Percentiles rank a stretch among this genome's conserved stretches.
Evolutionary conservation across 2,329 filamentous ascomycete species (phyloP).

Genomic region (Scorias spongiosa): DNA sequence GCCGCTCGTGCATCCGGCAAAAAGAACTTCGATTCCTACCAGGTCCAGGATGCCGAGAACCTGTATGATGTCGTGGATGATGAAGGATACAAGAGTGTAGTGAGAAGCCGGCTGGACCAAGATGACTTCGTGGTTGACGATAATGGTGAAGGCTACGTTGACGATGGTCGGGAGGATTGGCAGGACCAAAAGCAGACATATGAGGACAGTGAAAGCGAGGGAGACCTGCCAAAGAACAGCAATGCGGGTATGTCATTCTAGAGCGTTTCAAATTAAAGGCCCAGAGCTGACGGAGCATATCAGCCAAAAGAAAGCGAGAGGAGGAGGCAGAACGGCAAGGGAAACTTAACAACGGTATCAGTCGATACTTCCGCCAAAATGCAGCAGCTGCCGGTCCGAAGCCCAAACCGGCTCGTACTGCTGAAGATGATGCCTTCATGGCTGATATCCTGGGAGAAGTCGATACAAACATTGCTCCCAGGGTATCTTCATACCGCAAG

Average conservation of each 20-base stretch:
- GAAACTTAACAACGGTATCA: slow-evolving; percentile 80
- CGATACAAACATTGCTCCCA: slow-evolving; percentile 55
- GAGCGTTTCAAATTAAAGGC: background rate
- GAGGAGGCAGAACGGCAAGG: slow-evolving; percentile 75
- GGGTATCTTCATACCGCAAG: slow-evolving; percentile 39
- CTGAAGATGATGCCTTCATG: slow-evolving; percentile 82
- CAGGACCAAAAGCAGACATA: slow-evolving; percentile 52
- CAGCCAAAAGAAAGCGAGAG: slow-evolving; percentile 75
- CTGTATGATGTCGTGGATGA: slow-evolving; percentile 96
- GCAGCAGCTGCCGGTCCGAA: slow-evolving; percentile 51
- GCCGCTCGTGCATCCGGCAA: slow-evolving; percentile 79
- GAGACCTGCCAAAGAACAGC: slow-evolving; percentile 42
- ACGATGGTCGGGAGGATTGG: slow-evolving; percentile 94
- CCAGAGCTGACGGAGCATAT: background rate
- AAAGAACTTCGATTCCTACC: slow-evolving; percentile 75
- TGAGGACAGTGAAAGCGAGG: slow-evolving; percentile 58
- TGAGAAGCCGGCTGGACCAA: slow-evolving; percentile 72
- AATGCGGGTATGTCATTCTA: slow-evolving; percentile 35
- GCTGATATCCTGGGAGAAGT: slow-evolving; percentile 73
- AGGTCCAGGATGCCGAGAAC: slow-evolving; percentile 68
- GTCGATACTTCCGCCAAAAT: slow-evolving; percentile 82
- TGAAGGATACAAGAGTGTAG: slow-evolving; percentile 91
- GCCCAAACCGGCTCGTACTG: slow-evolving; percentile 43
- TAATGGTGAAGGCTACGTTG: slow-evolving; percentile 90
- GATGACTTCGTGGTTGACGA: slow-evolving; percentile 99